Evolutionary conservation across 2,329 filamentous ascomycete species (phyloP).

Genomic region (Chalaropsis ovoidea): DNA sequence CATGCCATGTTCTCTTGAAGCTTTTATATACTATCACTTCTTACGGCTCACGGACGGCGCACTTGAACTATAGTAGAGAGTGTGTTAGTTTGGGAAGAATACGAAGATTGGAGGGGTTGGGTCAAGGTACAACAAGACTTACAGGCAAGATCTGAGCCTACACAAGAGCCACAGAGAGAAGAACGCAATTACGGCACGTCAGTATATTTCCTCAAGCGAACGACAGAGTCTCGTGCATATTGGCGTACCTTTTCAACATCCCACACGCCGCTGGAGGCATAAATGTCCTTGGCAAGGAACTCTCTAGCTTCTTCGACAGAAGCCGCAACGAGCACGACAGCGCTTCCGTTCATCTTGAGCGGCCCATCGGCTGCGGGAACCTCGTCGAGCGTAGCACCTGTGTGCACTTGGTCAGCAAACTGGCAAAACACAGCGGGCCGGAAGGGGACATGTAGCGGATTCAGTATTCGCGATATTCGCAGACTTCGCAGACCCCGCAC

Average conservation of each 20-base stretch:
- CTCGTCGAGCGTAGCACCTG: constrained; percentile 57
- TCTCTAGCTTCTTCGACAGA: constrained; percentile 60
- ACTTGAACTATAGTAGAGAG: constrained; percentile 32
- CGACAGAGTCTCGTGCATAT: background rate
- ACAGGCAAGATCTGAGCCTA: constrained; percentile 44
- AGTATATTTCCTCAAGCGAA: background rate
- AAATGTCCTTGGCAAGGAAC: constrained; percentile 60
- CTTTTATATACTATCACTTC: background rate
- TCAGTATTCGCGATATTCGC: too few species aligned
- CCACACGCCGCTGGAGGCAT: constrained; percentile 65
- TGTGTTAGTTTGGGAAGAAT: constrained; percentile 19
- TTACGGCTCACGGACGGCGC: constrained; percentile 35
- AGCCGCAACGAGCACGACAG: constrained; percentile 56
- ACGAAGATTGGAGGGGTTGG: background rate
- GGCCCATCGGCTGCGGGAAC: constrained; percentile 51
- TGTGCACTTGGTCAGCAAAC: constrained; percentile 28
- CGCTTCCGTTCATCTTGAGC: constrained; percentile 63
- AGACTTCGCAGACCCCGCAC: too few species aligned
- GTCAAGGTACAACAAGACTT: constrained; percentile 26
- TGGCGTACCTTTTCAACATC: constrained; percentile 54
- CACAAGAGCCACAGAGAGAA: background rate
- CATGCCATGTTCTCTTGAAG: background rate
- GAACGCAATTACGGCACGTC: background rate
- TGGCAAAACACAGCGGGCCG: too few species aligned
- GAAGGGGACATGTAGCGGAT: too few species aligned